Conservation (phyloP, 306 rosid genomes). For the Ceratonia siliqua region DNA sequence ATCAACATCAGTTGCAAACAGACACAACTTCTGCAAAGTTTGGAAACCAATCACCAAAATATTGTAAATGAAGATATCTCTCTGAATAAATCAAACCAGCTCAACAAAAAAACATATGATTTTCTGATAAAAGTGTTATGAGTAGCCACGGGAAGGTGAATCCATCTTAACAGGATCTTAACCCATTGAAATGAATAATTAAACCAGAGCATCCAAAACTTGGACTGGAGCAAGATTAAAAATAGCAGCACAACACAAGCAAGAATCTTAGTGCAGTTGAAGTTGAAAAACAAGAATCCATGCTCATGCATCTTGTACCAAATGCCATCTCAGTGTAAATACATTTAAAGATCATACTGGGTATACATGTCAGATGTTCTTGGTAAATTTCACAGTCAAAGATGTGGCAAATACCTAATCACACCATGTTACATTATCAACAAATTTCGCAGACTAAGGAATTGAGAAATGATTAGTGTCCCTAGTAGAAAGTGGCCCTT, state of each 20-base stretch:
- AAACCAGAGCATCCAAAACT: constrained; percentile 22
- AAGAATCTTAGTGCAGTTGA: background rate
- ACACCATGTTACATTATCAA: background rate
- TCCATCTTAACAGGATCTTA: constrained; percentile 1
- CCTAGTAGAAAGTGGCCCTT: background rate
- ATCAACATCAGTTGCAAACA: constrained; percentile 5
- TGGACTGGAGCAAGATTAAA: background rate
- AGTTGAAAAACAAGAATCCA: background rate
- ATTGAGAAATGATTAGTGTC: background rate
- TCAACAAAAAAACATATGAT: constrained; percentile 5
- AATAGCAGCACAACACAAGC: constrained; percentile 5
- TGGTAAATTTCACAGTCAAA: background rate
- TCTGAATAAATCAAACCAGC: constrained; percentile 9
- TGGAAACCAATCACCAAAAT: background rate
- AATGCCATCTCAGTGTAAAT: background rate
- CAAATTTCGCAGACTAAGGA: background rate
- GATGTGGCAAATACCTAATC: background rate
- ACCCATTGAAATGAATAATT: background rate
- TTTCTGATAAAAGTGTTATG: background rate
- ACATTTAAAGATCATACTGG: background rate
- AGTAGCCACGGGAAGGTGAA: background rate
- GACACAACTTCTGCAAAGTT: background rate
- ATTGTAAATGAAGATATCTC: background rate
- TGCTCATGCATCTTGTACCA: background rate
- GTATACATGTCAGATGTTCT: background rate